phyloP scores from a whole-genome alignment of 2,329 filamentous ascomycete species.

The Ophioceras dolichostomum region DNA sequence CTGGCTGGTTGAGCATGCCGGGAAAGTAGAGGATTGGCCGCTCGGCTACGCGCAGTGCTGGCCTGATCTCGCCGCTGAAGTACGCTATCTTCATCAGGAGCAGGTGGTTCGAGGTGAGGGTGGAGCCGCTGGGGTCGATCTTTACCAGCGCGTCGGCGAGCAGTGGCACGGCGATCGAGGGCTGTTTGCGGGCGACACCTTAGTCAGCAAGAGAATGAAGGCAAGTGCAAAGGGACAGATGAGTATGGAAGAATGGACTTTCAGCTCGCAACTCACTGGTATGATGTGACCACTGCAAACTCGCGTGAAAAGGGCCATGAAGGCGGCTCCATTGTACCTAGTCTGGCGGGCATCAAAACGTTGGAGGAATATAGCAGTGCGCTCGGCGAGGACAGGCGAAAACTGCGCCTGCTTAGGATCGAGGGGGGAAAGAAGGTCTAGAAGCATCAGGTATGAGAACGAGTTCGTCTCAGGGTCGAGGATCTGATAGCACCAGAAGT shows the following conservation, averaged over 20 bases:
- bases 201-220: not conserved
- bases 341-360: conserved; percentile 38
- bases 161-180: conserved; percentile 30
- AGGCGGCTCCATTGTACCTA: conserved; percentile 32
- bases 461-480: conserved; percentile 36
- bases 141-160: conserved; percentile 44
- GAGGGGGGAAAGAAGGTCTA: conserved; percentile 24
- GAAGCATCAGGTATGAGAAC: conserved; percentile 35
- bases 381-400: conserved; percentile 24
- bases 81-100: conserved; percentile 29
- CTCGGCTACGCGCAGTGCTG: conserved; percentile 49
- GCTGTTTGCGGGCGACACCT: no score
- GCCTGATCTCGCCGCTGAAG: conserved; percentile 36
- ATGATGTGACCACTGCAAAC: conserved; percentile 25
- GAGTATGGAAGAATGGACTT: no score
- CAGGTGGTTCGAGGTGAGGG: conserved; percentile 12
- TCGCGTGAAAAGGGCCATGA: conserved; percentile 30
- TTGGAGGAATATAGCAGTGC: conserved; percentile 30
- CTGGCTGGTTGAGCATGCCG: conserved; percentile 20
- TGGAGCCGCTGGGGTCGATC: conserved; percentile 46
- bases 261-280: conserved; percentile 22
- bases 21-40: conserved; percentile 57
- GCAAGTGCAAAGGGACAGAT: not conserved
- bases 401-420: conserved; percentile 15
- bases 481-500: no score